These are phyloP conservation scores for Umbelopsis isabellina DNA, from an alignment of 192 early-diverging fungal species.

Conservation along the genomic window DNA sequence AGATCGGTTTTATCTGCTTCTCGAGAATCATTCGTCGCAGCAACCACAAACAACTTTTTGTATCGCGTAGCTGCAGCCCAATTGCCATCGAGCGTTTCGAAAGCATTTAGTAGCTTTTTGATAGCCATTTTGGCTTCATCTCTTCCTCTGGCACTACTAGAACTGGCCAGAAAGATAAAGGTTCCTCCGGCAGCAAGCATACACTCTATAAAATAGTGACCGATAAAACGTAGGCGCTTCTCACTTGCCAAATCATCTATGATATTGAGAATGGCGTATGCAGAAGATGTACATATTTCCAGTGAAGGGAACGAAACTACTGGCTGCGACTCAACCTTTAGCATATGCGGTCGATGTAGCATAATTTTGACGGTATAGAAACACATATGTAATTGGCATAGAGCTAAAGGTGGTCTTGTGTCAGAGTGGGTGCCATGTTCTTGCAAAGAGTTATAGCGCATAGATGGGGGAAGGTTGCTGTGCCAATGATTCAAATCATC, in stretches of 20 bases:
- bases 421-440: constrained; percentile 23
- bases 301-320: constrained; percentile 34
- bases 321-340: constrained; percentile 23
- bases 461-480: constrained; percentile 37
- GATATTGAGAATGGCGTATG: constrained; percentile 32
- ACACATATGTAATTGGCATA: constrained; percentile 49
- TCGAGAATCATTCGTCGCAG: not conserved
- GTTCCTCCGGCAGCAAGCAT: constrained; percentile 35
- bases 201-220: constrained; percentile 27
- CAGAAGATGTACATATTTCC: constrained; percentile 31
- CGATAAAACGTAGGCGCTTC: constrained; percentile 19
- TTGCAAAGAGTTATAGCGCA: constrained; percentile 47
- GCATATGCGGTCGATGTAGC: constrained; percentile 58
- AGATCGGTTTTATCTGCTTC: too few relatives aligned
- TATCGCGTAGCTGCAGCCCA: constrained; percentile 27
- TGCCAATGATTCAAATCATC: constrained; percentile 42
- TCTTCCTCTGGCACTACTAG: constrained; percentile 2
- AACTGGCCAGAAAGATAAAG: constrained; percentile 31
- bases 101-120: constrained; percentile 26
- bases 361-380: constrained; percentile 55
- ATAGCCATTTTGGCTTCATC: constrained; percentile 34
- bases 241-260: constrained; percentile 29
- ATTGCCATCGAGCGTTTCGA: constrained; percentile 29
- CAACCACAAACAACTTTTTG: constrained; percentile 26
- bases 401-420: constrained; percentile 20